Base-by-base conservation (phyloP, 2,329 filamentous ascomycete genomes). In the Penicillium freii region DNA sequence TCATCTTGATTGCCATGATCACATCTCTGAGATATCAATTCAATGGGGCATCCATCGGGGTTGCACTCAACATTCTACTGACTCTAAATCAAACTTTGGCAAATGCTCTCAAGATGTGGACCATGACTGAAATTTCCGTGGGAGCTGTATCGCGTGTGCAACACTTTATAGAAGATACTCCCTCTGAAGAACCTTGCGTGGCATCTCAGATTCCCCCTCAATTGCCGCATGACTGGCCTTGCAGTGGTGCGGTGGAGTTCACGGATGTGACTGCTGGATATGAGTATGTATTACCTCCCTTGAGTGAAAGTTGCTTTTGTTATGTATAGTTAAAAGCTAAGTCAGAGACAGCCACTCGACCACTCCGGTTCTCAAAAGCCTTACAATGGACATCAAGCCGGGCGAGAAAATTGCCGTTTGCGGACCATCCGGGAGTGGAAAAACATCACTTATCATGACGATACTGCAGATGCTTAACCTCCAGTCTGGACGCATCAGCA, bases 371-470 rank as follows among this genome's bases (percentile, higher is more conserved):
- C 44, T 61, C 1, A 29, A 51, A 19, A 23, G 38, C 5, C 9
- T 61, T 23, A 56, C 49, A 4, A n/a, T 61, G 15, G 13, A 13
- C 11, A 48, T 61, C 17, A 38, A 40, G 6, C 38, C 51, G 1
- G 59, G 59, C 0, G 27, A 56, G 17, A 61, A 61, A 9, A 42
- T 61, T 4, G 59, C 55, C 11, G 19, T 61, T 15, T 61, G 59
- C 19, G 59, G 59, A 21, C 29, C 38, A 31, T 43, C 49, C 10
- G 49, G 39, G 4, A 51, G 49, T 25, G 49, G 49, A 9, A 51
- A 51, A 5, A 34, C 39, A 34, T 51, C 49, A 25, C 39, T 51
- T 23, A 36, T 52, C 19, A 34, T 44, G 29, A 21, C 21, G 6
- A n/a, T 52, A 2, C 39, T 52, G 1, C 39, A 34, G 29, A 52